Base-by-base conservation (phyloP, 345 rosid genomes). In the Hibiscus tridactylites region DNA sequence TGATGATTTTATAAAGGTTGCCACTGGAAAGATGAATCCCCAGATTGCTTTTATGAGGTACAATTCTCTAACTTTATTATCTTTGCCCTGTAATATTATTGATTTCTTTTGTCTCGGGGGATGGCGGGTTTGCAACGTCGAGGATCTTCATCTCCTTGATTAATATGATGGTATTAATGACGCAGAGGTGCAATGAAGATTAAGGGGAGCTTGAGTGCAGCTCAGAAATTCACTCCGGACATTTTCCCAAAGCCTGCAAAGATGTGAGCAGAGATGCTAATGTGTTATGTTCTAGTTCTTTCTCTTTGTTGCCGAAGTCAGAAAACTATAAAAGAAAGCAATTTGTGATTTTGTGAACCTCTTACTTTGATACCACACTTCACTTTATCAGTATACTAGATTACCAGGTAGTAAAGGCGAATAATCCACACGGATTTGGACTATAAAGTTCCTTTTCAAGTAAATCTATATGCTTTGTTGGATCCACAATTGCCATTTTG, bases 11-110 rank as follows among this genome's bases (percentile, higher is more conserved):
- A 68, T 95, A 19, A 92, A 92, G 91, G 87, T 95, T 77, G 92
- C 99, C 65, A 84, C 86, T 1, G 99, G 99, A 52, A 89, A 95
- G 83, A 80, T 95, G 96, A 90, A 92, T 81, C 99, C 99, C 71
- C 99, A 95, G 80, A 82, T 90, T 77, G 99, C 99, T 85, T 95
- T 95, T 82, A 88, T 95, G 82, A 95, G 99, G 99, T 92, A n/a
- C 5, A 0, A 61, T 26, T 52, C 69, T 28, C 58, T n/a, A n/a
- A 53, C n/a, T 16, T 53, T 60, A 16, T 6, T 3, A 7, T 29
- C 19, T 68, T 11, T 21, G 4, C 61, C 61, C 65, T 66, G 15
- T 58, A 58, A 21, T 58, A 11, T 58, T 58, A 2, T 58, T 50
- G 54, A 50, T 50, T 50, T 15, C 54, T 50, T 50, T 16, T 50